These are phyloP conservation scores for Trichomonas vaginalis DNA, from an alignment of 208 protist genomes.

Conservation along the genomic window DNA sequence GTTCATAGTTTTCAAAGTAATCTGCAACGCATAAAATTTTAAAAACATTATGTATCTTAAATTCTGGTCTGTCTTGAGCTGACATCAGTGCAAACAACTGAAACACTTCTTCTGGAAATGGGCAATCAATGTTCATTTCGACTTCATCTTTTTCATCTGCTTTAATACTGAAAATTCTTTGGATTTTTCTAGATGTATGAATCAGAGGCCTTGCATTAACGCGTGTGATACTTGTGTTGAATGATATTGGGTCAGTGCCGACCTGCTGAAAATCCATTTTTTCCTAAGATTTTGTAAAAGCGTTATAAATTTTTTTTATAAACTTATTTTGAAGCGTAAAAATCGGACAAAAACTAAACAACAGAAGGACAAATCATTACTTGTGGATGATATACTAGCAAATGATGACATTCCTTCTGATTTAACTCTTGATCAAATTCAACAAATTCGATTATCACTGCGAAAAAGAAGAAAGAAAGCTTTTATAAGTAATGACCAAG, in stretches of 20 bases:
- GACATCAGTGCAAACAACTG: not conserved
- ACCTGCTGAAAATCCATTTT: not conserved
- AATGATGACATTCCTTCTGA: not conserved
- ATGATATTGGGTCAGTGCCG: not conserved
- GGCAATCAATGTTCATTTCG: not conserved
- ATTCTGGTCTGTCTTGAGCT: not conserved
- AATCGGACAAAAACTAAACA: not conserved
- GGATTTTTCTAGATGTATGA: not conserved
- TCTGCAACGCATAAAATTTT: not conserved
- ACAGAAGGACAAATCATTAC: not conserved
- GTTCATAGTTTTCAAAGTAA: not conserved
- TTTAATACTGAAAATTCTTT: not conserved
- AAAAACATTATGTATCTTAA: not conserved
- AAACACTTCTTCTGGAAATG: not conserved
- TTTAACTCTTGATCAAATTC: not conserved
- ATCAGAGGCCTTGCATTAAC: not conserved
- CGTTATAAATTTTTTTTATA: not conserved
- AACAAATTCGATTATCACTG: not conserved
- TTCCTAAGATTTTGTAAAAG: not conserved
- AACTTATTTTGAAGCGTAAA: not conserved
- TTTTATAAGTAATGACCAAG: not conserved
- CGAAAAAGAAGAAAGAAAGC: not conserved
- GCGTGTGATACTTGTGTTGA: not conserved
- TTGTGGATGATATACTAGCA: not conserved
- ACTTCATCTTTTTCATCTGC: not conserved